Evolutionary conservation across 148 eudicot genomes (phyloP).

Genomic region (Fagopyrum esculentum): DNA sequence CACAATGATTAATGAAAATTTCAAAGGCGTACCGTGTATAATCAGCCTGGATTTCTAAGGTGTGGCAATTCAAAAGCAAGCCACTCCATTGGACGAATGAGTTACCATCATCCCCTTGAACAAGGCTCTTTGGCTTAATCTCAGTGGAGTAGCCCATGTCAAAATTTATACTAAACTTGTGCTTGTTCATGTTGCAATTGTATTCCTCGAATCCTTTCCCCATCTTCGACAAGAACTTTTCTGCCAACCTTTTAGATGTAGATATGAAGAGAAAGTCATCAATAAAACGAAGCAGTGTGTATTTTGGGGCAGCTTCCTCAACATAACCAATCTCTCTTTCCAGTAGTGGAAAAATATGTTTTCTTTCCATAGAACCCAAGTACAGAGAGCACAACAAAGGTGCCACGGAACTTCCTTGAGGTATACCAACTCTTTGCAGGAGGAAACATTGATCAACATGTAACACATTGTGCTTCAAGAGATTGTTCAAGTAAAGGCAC

Average conservation of each 20-base stretch:
- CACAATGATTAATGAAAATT: too few relatives aligned
- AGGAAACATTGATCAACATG: slow-evolving; percentile 37
- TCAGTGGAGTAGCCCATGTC: slow-evolving; percentile 19
- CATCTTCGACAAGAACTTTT: slow-evolving; percentile 49
- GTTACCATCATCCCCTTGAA: slow-evolving; percentile 43
- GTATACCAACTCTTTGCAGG: slow-evolving; percentile 79
- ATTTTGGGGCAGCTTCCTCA: slow-evolving; percentile 19
- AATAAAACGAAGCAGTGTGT: slow-evolving; percentile 59
- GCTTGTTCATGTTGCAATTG: slow-evolving; percentile 79
- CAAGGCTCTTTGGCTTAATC: slow-evolving; percentile 32
- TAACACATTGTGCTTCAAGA: slow-evolving; percentile 62
- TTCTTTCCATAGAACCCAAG: slow-evolving; percentile 70
- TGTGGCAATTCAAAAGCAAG: slow-evolving; percentile 68
- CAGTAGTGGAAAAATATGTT: slow-evolving; percentile 48
- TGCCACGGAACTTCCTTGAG: slow-evolving; percentile 90
- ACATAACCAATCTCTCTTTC: slow-evolving; percentile 19
- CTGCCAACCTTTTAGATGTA: slow-evolving; percentile 67
- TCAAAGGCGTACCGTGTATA: slow-evolving; percentile 52
- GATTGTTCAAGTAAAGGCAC: slow-evolving; percentile 41
- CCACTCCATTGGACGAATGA: slow-evolving; percentile 90
- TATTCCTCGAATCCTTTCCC: slow-evolving; percentile 61
- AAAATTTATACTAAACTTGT: slow-evolving; percentile 69
- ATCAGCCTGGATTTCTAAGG: slow-evolving; percentile 91
- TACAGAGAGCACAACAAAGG: slow-evolving; percentile 78
- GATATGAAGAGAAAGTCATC: slow-evolving; percentile 84